Evolutionary conservation across 2,329 filamentous ascomycete species (phyloP), one percentile per base, ranked within the genome.

Genomic region (Pochonia chlamydosporia): DNA sequence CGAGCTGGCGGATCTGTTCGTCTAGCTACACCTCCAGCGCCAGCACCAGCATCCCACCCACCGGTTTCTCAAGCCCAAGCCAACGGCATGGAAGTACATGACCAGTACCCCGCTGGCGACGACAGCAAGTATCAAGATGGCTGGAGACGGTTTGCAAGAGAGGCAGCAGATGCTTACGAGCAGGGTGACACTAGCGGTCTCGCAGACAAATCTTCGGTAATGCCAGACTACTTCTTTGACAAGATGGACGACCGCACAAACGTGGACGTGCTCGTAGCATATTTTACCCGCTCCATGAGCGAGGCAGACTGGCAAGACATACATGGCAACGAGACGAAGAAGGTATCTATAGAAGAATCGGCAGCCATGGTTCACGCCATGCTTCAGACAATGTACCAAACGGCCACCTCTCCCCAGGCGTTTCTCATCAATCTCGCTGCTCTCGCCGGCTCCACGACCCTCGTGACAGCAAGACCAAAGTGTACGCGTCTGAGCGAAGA

Each of bases 361-460:
- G 62, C 67, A 10, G 77, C 74, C 25, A 67, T 84, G n/a, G 69
- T 74, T 43, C 71, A 75, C 48, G 66, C 72, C 37, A 70, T 76
- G n/a, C 66, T 82, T 21, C 71, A 75, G 46, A 73, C 73, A 45
- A 69, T 82, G 50, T 70, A 74, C 50, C 69, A 68, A 33, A 69
- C 73, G 39, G 75, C 78, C 0, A 62, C 67, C 1, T 75, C 70
- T 10, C 71, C 75, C 5, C 73, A 82, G 56, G 69, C 72, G 0
- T 82, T 84, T 53, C 63, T 84, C 11, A 75, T 81, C 53, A 83
- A 82, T 56, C 60, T 83, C 5, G 72, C 79, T 0, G 78, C 77
- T 4, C 66, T 84, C 10, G 73, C 73, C 1, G 80, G 81, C 8
- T 75, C 75, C 3, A 71, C 66, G 42, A 61, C 74, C 24, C 65